These are phyloP conservation scores for Vaccinium macrocarpon DNA, from an alignment of 148 eudicot species.

Conservation along the genomic window DNA sequence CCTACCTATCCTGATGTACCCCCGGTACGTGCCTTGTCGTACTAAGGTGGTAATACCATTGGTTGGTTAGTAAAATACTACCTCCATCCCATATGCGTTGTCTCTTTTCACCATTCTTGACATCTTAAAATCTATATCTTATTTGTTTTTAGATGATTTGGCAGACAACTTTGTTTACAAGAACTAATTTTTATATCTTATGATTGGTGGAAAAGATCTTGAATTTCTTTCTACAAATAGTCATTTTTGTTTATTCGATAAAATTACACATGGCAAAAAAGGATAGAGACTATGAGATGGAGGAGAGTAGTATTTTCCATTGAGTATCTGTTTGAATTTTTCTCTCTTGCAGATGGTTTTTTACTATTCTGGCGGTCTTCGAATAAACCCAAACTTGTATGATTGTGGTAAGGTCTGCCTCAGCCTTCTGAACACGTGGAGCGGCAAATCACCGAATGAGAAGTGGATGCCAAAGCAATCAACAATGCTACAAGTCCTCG, in stretches of 20 bases:
- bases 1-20: constrained; percentile 59
- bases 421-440: constrained; percentile 88
- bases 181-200: neutral
- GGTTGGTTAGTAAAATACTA: neutral
- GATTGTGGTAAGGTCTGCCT: constrained; percentile 88
- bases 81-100: neutral
- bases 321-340: neutral
- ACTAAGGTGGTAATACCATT: neutral
- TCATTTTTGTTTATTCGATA: neutral
- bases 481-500: constrained; percentile 90
- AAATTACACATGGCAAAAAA: neutral
- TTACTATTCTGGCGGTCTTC: constrained; percentile 78
- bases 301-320: neutral
- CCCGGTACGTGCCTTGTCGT: constrained; percentile 45
- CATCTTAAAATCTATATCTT: neutral
- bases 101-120: neutral
- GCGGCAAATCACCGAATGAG: constrained; percentile 45
- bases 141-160: neutral
- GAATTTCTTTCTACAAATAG: neutral
- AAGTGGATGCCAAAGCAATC: constrained; percentile 74
- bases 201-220: neutral
- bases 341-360: constrained; percentile 54
- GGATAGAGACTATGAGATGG: neutral
- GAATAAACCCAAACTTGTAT: constrained; percentile 81
- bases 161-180: neutral